phyloP scores from a whole-genome alignment of 2,329 filamentous ascomycete species.

The Ramularia endophylla region DNA sequence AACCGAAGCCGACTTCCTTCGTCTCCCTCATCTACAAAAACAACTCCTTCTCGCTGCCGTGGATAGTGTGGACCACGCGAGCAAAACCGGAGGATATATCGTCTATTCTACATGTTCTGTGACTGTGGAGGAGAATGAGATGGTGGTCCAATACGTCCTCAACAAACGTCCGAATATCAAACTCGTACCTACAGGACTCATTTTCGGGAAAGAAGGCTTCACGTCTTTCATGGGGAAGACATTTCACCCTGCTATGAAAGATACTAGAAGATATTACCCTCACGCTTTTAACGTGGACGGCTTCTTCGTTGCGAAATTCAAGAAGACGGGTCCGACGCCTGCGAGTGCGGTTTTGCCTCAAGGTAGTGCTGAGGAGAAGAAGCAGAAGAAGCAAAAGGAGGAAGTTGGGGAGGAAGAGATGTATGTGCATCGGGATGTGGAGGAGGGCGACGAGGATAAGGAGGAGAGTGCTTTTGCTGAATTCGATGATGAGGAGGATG shows the following conservation, averaged over 20 bases:
- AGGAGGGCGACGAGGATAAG: slow-evolving; percentile 19
- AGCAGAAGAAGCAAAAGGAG: slow-evolving; percentile 24
- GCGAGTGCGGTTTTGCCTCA: slow-evolving; percentile 47
- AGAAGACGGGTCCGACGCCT: slow-evolving; percentile 78
- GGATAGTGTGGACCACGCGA: slow-evolving; percentile 85
- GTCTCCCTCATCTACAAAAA: slow-evolving; percentile 89
- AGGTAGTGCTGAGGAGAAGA: slow-evolving; percentile 27
- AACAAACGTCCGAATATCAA: slow-evolving; percentile 88
- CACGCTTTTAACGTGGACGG: slow-evolving; percentile 94
- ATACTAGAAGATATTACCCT: slow-evolving; percentile 82
- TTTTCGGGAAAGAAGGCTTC: slow-evolving; percentile 91
- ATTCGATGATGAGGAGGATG: slow-evolving; percentile 47
- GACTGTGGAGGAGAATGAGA: slow-evolving; percentile 89
- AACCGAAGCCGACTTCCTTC: slow-evolving; percentile 89
- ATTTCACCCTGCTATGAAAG: slow-evolving; percentile 78
- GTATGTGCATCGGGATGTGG: slow-evolving; percentile 46
- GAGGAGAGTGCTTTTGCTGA: slow-evolving; percentile 40
- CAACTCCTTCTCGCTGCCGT: slow-evolving; percentile 89
- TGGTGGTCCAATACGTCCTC: slow-evolving; percentile 89
- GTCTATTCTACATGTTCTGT: slow-evolving; percentile 97
- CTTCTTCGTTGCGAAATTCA: slow-evolving; percentile 97
- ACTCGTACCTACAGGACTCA: slow-evolving; percentile 83
- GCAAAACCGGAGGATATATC: slow-evolving; percentile 89
- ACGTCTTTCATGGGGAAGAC: slow-evolving; percentile 84
- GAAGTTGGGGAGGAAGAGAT: slow-evolving; percentile 37